Conservation (phyloP, 495 filamentous ascomycete genomes). For the Penicillium argentinense region DNA sequence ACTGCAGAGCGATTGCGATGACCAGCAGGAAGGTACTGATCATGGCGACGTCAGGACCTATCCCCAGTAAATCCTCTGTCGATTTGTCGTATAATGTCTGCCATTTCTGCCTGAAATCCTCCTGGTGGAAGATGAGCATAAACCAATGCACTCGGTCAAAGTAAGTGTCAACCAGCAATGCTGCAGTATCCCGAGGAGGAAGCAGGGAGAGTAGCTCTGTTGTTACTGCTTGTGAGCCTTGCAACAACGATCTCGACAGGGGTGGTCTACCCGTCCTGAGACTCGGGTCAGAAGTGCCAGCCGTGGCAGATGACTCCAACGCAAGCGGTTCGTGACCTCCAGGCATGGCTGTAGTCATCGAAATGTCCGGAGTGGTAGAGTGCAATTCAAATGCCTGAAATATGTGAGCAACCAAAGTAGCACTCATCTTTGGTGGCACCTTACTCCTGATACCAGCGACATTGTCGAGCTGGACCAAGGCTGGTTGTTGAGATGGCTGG, state of each 20-base stretch:
- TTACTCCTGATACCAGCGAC: conserved; percentile 27
- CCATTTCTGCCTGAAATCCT: conserved; percentile 34
- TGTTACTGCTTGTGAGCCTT: conserved; percentile 1
- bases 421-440: not conserved
- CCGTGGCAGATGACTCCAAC: too few species aligned
- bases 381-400: conserved; percentile 26
- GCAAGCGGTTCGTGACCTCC: too few species aligned
- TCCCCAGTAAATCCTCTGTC: not conserved
- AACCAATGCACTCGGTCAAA: conserved; percentile 43
- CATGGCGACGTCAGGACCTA: conserved; percentile 13
- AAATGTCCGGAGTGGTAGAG: conserved; percentile 12
- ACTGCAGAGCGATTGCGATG: conserved; percentile 32
- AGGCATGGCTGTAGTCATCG: conserved; percentile 23
- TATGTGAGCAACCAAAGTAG: not conserved
- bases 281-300: not conserved
- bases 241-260: not conserved
- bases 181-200: conserved; percentile 20
- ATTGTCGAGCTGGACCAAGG: conserved; percentile 30
- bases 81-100: conserved; percentile 17
- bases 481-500: not conserved
- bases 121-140: conserved; percentile 37
- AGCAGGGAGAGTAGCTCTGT: conserved; percentile 16
- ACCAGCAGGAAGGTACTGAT: conserved; percentile 31
- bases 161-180: conserved; percentile 35
- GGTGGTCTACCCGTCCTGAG: not conserved